These are phyloP conservation scores for Termitomyces sp. DNA, from an alignment of 768 basidiomycete species.

Conservation along the genomic window DNA sequence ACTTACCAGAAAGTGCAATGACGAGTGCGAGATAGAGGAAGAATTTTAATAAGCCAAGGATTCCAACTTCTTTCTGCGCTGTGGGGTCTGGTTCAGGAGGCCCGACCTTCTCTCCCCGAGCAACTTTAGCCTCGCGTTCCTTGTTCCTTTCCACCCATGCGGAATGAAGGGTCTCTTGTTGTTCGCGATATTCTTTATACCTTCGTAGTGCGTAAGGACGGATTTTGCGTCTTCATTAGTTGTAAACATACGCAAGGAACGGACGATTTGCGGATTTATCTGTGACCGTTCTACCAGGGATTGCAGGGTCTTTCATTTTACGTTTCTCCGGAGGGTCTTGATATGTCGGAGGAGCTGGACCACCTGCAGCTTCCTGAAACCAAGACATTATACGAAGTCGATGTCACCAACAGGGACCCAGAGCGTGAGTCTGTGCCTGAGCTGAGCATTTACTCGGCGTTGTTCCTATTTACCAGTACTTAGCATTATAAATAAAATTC, in stretches of 20 bases:
- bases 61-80: conserved; percentile 57
- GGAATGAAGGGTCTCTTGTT: conserved; percentile 53
- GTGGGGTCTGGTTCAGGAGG: conserved; percentile 74
- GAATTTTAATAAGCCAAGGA: conserved; percentile 65
- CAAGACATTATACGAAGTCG: conserved; percentile 48
- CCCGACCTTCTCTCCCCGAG: conserved; percentile 66
- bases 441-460: background rate
- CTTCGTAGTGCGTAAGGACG: conserved; percentile 28
- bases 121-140: conserved; percentile 67
- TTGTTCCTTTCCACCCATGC: conserved; percentile 68
- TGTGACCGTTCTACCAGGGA: conserved; percentile 60
- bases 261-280: conserved; percentile 82
- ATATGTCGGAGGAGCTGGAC: conserved; percentile 30
- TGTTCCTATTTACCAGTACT: background rate
- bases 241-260: conserved; percentile 64
- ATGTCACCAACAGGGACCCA: background rate
- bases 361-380: conserved; percentile 45
- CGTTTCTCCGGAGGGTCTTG: conserved; percentile 35
- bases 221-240: background rate
- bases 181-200: conserved; percentile 60
- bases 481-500: too few species aligned
- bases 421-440: background rate
- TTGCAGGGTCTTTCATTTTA: conserved; percentile 56
- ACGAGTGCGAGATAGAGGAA: conserved; percentile 50
- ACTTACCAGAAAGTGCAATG: conserved; percentile 63